Percentiles rank a stretch among this genome's conserved stretches.
Evolutionary conservation across 1,139 yeast genomes (phyloP).

Genomic region (Debaryomycetaceae sp.): DNA sequence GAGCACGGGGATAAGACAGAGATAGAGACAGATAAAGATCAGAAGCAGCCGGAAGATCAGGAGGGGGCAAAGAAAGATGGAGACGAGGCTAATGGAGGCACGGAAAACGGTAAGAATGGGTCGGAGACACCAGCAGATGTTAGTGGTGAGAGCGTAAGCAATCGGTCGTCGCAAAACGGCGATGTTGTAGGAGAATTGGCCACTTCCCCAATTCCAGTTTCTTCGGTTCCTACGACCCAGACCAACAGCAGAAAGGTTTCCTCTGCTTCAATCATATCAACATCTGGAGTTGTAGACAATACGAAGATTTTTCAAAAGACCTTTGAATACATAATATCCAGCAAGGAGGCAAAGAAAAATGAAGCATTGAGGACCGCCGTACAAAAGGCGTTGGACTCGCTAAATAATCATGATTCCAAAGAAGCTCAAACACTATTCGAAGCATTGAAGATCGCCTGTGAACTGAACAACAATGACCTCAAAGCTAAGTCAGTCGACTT

Average conservation of each 20-base stretch:
- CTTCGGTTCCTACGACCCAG: neutral
- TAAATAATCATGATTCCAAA: constrained; percentile 24
- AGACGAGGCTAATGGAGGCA: neutral
- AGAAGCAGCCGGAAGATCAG: neutral
- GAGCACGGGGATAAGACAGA: neutral
- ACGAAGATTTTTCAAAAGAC: constrained; percentile 38
- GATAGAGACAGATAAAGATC: neutral
- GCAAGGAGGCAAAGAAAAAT: constrained; percentile 43
- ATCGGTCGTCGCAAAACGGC: neutral
- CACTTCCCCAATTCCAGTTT: neutral
- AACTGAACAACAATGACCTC: constrained; percentile 28
- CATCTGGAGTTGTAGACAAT: constrained; percentile 33
- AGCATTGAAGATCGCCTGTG: constrained; percentile 41
- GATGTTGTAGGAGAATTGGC: neutral
- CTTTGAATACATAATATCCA: constrained; percentile 30
- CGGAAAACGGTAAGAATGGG: neutral
- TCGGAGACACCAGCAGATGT: neutral
- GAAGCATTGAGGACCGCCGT: constrained; percentile 28
- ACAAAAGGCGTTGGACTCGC: constrained; percentile 36
- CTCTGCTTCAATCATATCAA: constrained; percentile 18
- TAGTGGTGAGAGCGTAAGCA: neutral
- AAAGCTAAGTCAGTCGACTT: constrained; percentile 42
- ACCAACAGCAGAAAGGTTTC: constrained; percentile 19
- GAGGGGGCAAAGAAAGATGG: neutral
- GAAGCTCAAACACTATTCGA: constrained; percentile 38